Percentiles rank a stretch among this genome's conserved stretches.
These are phyloP conservation scores for Bombardia bombarda DNA, from an alignment of 495 filamentous ascomycete genomes.

Conservation along the genomic window DNA sequence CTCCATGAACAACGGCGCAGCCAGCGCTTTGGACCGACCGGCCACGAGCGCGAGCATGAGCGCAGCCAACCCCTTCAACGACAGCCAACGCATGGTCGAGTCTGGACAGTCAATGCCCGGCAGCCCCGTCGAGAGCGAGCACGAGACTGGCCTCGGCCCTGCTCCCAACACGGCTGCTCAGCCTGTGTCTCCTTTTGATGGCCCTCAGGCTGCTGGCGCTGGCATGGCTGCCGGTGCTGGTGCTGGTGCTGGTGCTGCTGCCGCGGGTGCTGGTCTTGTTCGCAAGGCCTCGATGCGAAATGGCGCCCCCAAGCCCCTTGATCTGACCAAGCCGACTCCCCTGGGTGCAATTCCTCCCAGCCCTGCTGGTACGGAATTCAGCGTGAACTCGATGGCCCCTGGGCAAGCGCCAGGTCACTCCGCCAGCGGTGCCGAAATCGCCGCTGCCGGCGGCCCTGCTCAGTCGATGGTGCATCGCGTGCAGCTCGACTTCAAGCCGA, in stretches of 20 bases:
- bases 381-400: constrained; percentile 42
- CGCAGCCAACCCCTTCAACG: constrained; percentile 44
- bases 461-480: constrained; percentile 72
- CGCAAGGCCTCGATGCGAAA: constrained; percentile 41
- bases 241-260: constrained; percentile 19
- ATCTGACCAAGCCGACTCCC: constrained; percentile 37
- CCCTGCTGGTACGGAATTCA: constrained; percentile 53
- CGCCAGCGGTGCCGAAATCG: constrained; percentile 40
- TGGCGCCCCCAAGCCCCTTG: constrained; percentile 35
- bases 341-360: constrained; percentile 38
- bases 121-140: constrained; percentile 34
- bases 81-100: constrained; percentile 29
- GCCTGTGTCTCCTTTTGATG: constrained; percentile 19
- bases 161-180: constrained; percentile 22
- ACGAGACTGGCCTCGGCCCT: constrained; percentile 19
- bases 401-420: constrained; percentile 38
- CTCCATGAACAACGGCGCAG: constrained; percentile 11
- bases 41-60: constrained; percentile 37
- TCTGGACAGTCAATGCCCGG: constrained; percentile 14
- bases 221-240: constrained; percentile 19
- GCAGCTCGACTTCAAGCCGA: constrained; percentile 90
- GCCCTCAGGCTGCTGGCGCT: no score
- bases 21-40: constrained; percentile 28
- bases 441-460: constrained; percentile 47
- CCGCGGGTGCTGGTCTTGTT: constrained; percentile 24